phyloP scores from a whole-genome alignment of 352 stramenopile species.

The Globisporangium megalacanthum region DNA sequence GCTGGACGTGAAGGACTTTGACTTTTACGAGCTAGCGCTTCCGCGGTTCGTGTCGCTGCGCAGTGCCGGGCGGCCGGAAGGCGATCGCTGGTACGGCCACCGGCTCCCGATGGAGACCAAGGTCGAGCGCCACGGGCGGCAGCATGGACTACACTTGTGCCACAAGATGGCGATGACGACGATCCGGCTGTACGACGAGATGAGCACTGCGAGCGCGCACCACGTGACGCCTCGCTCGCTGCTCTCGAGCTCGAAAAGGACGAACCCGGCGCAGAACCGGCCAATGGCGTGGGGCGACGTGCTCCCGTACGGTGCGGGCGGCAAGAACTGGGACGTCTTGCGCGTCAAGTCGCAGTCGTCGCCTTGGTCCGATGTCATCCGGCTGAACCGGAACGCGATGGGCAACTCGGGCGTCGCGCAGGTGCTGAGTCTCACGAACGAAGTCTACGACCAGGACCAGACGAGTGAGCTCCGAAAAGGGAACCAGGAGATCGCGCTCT shows the following conservation, averaged over 20 bases:
- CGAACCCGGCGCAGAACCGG: constrained; percentile 73
- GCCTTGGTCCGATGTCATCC: constrained; percentile 81
- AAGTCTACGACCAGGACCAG: constrained; percentile 51
- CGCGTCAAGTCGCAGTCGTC: constrained; percentile 70
- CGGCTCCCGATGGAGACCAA: constrained; percentile 55
- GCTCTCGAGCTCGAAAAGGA: constrained; percentile 62
- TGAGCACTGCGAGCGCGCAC: constrained; percentile 77
- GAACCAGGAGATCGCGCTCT: constrained; percentile 77
- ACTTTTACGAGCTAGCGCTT: constrained; percentile 80
- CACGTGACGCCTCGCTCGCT: constrained; percentile 75
- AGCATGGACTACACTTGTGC: constrained; percentile 76
- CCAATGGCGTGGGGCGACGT: constrained; percentile 79
- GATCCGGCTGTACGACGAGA: constrained; percentile 84
- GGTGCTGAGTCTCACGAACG: constrained; percentile 78
- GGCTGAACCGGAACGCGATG: constrained; percentile 84
- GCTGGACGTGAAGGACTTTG: constrained; percentile 71
- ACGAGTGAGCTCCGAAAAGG: constrained; percentile 57
- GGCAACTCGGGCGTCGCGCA: constrained; percentile 84
- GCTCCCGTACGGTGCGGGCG: constrained; percentile 62
- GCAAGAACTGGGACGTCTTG: constrained; percentile 82
- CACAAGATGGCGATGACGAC: constrained; percentile 86
- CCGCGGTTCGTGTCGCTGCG: constrained; percentile 82
- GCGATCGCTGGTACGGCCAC: constrained; percentile 78
- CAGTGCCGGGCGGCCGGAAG: constrained; percentile 77
- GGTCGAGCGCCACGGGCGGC: constrained; percentile 54